Conservation (phyloP, 176 grass and related monocot species). For the Canna indica region DNA sequence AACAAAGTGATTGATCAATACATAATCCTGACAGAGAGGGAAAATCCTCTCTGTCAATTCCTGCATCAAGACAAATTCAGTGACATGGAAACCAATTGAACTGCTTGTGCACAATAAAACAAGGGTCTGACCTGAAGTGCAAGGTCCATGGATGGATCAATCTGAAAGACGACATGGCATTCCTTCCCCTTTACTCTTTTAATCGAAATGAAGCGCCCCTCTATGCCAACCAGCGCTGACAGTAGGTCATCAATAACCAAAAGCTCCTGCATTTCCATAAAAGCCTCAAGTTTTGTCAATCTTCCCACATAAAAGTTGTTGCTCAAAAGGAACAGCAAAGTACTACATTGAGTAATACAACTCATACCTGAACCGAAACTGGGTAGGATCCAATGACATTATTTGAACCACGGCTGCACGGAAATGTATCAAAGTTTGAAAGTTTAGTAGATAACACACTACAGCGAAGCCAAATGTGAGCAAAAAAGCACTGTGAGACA, state of each 20-base stretch:
- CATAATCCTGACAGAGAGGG: conserved; percentile 82
- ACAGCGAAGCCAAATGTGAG: background rate
- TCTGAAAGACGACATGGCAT: conserved; percentile 55
- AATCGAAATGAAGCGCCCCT: conserved; percentile 81
- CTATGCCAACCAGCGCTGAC: conserved; percentile 78
- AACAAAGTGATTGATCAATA: conserved; percentile 81
- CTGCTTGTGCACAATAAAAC: background rate
- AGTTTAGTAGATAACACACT: background rate
- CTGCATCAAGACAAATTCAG: conserved; percentile 35
- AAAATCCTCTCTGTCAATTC: conserved; percentile 78
- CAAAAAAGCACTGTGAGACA: background rate
- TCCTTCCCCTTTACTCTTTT: conserved; percentile 72
- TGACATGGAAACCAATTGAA: background rate
- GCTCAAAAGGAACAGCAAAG: background rate
- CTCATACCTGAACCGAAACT: conserved; percentile 70
- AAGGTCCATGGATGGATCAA: conserved; percentile 83
- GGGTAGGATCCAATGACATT: conserved; percentile 82
- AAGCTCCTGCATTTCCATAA: conserved; percentile 60
- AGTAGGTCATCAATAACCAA: conserved; percentile 95
- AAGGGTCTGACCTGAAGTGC: conserved; percentile 58
- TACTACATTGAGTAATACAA: too few relatives aligned
- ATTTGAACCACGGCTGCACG: conserved; percentile 43
- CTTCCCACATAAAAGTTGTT: background rate
- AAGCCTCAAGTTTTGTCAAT: background rate
- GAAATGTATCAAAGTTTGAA: conserved; percentile 6